Evolutionary conservation across 2,329 filamentous ascomycete genomes (phyloP).

Genomic region (Stagonosporopsis rhizophila): DNA sequence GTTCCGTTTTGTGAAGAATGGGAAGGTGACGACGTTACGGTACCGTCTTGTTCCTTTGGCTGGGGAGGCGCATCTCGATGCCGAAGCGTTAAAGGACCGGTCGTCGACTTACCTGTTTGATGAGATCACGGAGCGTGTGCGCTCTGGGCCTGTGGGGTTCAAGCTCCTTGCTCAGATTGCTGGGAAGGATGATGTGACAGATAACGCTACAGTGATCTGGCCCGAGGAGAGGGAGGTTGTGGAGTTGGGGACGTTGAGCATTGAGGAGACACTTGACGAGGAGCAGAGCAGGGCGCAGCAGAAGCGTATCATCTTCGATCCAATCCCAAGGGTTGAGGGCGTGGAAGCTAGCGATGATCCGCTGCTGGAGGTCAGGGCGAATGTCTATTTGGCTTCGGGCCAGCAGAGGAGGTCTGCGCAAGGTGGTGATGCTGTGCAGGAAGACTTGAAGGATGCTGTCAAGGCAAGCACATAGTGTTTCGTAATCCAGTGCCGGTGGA

Average conservation of each 20-base stretch:
- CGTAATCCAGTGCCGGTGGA: no score
- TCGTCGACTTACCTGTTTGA: conserved; percentile 58
- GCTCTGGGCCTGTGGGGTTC: conserved; percentile 51
- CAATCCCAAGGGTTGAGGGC: conserved; percentile 62
- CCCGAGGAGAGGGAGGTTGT: conserved; percentile 59
- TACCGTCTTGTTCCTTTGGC: conserved; percentile 59
- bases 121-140: conserved; percentile 53
- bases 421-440: conserved; percentile 12
- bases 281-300: conserved; percentile 54
- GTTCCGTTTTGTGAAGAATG: conserved; percentile 55
- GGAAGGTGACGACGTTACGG: conserved; percentile 55
- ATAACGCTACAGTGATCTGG: conserved; percentile 62
- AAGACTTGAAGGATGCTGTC: not conserved
- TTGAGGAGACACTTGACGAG: conserved; percentile 53
- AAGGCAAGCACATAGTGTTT: not conserved
- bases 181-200: conserved; percentile 55
- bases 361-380: conserved; percentile 63
- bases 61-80: conserved; percentile 51
- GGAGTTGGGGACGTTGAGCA: conserved; percentile 58
- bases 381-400: conserved; percentile 63
- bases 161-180: conserved; percentile 61
- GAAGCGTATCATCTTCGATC: conserved; percentile 65
- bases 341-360: conserved; percentile 63
- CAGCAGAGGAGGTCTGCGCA: conserved; percentile 58
- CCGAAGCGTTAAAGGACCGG: conserved; percentile 50